phyloP scores from a whole-genome alignment of 495 filamentous ascomycete species.

The Daldinia loculata region DNA sequence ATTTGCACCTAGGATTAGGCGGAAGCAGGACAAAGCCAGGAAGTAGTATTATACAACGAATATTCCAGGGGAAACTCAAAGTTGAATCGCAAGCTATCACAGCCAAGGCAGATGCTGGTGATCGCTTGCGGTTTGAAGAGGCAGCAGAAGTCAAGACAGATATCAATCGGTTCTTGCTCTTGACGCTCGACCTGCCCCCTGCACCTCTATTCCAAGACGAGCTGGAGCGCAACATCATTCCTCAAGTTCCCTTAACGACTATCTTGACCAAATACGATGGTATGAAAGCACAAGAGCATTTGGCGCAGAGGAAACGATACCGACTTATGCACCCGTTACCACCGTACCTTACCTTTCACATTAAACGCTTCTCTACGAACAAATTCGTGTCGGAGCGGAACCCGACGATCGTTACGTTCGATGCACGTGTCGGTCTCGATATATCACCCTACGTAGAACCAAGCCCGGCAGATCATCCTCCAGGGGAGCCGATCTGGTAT shows the following conservation, averaged over 20 bases:
- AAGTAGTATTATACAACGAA: constrained; percentile 81
- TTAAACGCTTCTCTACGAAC: constrained; percentile 96
- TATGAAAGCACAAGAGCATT: constrained; percentile 82
- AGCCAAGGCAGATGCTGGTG: constrained; percentile 84
- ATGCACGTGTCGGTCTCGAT: constrained; percentile 76
- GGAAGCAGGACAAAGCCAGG: constrained; percentile 87
- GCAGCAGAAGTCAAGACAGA: constrained; percentile 81
- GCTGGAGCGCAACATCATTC: constrained; percentile 90
- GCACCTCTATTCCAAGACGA: constrained; percentile 98
- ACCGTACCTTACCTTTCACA: constrained; percentile 90
- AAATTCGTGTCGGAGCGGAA: constrained; percentile 96
- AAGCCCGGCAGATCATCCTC: constrained; percentile 59
- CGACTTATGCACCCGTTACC: constrained; percentile 91
- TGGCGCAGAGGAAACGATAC: constrained; percentile 85
- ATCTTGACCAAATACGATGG: constrained; percentile 97
- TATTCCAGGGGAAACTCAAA: constrained; percentile 92
- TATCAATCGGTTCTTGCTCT: constrained; percentile 80
- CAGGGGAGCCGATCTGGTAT: constrained; percentile 89
- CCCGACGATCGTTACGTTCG: constrained; percentile 97
- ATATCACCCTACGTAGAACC: constrained; percentile 82
- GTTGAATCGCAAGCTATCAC: constrained; percentile 96
- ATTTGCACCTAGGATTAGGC: constrained; percentile 89
- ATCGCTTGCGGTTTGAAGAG: constrained; percentile 93
- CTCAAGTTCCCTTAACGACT: constrained; percentile 88
- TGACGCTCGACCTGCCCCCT: constrained; percentile 91